phyloP scores from a whole-genome alignment of 176 grass and related monocot species.

The Tuctoria greenei region DNA sequence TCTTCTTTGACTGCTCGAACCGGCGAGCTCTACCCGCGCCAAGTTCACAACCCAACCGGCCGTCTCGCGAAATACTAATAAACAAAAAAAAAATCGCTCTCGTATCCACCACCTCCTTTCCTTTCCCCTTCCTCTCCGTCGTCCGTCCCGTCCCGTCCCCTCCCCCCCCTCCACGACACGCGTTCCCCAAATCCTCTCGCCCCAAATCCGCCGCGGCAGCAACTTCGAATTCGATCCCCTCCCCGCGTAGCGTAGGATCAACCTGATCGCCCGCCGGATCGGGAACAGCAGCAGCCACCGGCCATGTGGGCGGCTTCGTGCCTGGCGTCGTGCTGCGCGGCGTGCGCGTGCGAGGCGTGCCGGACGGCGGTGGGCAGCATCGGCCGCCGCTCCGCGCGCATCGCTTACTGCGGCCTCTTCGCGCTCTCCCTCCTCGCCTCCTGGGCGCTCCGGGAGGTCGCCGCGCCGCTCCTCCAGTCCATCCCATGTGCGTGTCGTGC shows the following conservation, averaged over 20 bases:
- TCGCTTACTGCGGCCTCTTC: slow-evolving; percentile 99
- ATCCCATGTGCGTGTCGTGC: slow-evolving; percentile 68
- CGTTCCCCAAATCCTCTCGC: slow-evolving; percentile 27
- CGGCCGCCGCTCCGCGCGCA: slow-evolving; percentile 93
- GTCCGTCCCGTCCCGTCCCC: no score
- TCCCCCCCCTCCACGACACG: slow-evolving; percentile 15
- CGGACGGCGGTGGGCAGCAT: slow-evolving; percentile 93
- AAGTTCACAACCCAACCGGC: background rate
- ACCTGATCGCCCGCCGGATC: background rate
- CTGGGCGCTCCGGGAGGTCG: slow-evolving; percentile 96
- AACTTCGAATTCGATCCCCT: background rate
- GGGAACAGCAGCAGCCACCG: background rate
- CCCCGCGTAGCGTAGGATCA: background rate
- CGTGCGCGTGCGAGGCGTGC: slow-evolving; percentile 99
- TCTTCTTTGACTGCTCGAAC: no score
- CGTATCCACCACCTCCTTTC: slow-evolving; percentile 11
- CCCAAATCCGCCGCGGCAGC: slow-evolving; percentile 39
- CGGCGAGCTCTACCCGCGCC: no score
- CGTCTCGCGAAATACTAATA: background rate
- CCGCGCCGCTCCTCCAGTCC: slow-evolving; percentile 87
- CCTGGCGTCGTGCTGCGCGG: slow-evolving; percentile 98
- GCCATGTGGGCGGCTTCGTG: slow-evolving; percentile 98
- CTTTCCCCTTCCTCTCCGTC: background rate
- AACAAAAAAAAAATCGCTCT: background rate
- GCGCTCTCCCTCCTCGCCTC: slow-evolving; percentile 93